phyloP scores from a whole-genome alignment of 2,329 filamentous ascomycete genomes.

The Huntiella abstrusa region DNA sequence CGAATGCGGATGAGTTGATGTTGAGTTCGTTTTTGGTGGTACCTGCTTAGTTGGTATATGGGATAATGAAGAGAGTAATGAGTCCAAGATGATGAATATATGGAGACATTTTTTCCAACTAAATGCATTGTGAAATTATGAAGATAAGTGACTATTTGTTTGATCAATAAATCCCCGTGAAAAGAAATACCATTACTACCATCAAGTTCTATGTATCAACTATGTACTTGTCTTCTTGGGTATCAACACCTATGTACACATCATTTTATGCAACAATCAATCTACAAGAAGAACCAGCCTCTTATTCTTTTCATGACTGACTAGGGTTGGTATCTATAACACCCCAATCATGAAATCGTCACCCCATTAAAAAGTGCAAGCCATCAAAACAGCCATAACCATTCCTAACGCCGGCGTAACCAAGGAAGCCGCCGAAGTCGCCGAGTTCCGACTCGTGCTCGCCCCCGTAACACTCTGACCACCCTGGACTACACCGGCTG shows the following conservation, averaged over 20 bases:
- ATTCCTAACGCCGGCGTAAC: neutral
- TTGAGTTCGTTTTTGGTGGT: slow-evolving; percentile 57
- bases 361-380: neutral
- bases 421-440: neutral
- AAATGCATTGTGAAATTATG: neutral
- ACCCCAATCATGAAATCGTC: no score
- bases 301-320: neutral
- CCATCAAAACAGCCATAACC: neutral
- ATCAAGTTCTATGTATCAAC: no score
- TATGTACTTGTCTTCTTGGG: no score
- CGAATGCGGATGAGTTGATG: slow-evolving; percentile 79
- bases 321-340: neutral
- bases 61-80: no score
- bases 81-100: no score
- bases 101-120: neutral
- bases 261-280: neutral
- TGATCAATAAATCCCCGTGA: neutral
- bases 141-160: neutral
- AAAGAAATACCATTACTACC: neutral
- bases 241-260: neutral
- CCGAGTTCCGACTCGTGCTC: neutral
- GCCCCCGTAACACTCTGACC: slow-evolving; percentile 1
- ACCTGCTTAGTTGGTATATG: slow-evolving; percentile 30
- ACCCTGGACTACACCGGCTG: slow-evolving; percentile 20
- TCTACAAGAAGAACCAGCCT: neutral